Evolutionary conservation across 768 basidiomycete species (phyloP), one percentile per base, ranked within the genome.

Genomic region (Rhodotorula paludigena): DNA sequence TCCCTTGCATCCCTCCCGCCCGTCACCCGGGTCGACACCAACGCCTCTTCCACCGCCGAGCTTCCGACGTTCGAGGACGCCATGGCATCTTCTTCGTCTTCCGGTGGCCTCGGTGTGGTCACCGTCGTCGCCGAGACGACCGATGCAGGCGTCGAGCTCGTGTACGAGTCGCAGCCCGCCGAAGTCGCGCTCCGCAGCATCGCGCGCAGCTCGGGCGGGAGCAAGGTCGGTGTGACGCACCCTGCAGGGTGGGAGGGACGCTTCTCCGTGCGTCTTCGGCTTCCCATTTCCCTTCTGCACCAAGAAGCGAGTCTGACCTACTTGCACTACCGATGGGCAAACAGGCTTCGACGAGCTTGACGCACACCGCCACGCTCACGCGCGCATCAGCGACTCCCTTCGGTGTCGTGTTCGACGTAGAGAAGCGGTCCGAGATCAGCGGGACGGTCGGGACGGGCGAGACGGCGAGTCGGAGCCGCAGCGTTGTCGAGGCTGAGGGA

Each of bases 141-240:
- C 23, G 60, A 51, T n/a, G 60, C 60, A 10, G 49, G 38, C 12
- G 28, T 51, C 39, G 38, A 61, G 60, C 60, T 61, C 15, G 41
- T 52, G 5, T 52, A 32, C 32, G 30, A 8, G 21, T 11, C 33
- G 30, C 39, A 42, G 7, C 60, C 60, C 5, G 15, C 9, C 1
- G 41, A 23, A 23, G 41, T 52, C 23, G 51, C 33, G 20, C 32
- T 52, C 1, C 7, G 39, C 0, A 44, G 49, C 25, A n/a, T 12
- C 3, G 51, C 49, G 49, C 33, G 23, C 51, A 61, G 51, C 33
- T 33, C 9, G 1, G 60, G 60, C 1, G 60, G 60, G 7, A 21
- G 28, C 6, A 23, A 9, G 32, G 25, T 53, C 18, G 14, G 2
- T 2, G 60, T 61, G 25, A 30, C 20, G 28, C 60, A 61, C 21